These are phyloP conservation scores for Dichotomocladium elegans DNA, from an alignment of 371 early-diverging fungal genomes.

Conservation along the genomic window DNA sequence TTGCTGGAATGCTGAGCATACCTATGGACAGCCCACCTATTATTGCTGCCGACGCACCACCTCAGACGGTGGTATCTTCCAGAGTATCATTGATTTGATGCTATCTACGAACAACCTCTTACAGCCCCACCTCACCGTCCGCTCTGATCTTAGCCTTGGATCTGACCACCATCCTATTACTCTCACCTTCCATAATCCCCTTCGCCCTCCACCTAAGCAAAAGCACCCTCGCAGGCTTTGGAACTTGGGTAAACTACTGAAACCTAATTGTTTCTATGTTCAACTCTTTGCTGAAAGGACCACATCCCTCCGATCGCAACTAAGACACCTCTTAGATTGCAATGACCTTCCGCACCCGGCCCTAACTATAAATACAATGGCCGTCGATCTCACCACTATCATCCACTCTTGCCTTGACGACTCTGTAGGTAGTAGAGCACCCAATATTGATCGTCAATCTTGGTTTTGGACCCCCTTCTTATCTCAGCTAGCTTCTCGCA, in stretches of 20 bases:
- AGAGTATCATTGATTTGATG: conserved; percentile 7
- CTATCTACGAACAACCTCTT: background rate
- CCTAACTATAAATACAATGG: background rate
- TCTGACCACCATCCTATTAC: conserved; percentile 6
- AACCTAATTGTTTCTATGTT: background rate
- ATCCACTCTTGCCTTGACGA: conserved; percentile 1
- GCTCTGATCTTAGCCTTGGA: conserved; percentile 1
- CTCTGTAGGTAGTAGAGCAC: background rate
- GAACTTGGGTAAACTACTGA: background rate
- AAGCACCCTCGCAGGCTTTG: background rate
- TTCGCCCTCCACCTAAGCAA: background rate
- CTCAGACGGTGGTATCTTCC: no score
- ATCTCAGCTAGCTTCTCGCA: background rate
- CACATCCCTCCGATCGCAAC: background rate
- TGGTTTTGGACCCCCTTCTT: conserved; percentile 4
- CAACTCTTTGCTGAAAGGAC: background rate
- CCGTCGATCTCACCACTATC: background rate
- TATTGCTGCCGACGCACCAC: background rate
- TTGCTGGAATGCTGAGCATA: background rate
- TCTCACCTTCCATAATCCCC: background rate
- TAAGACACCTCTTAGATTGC: background rate
- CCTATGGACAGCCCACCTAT: conserved; percentile 10
- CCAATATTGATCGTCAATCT: background rate
- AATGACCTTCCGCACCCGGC: background rate
- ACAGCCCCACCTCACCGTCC: background rate